Conservation (phyloP, 176 grass and related monocot species). For the Tillandsia fasciculata region DNA sequence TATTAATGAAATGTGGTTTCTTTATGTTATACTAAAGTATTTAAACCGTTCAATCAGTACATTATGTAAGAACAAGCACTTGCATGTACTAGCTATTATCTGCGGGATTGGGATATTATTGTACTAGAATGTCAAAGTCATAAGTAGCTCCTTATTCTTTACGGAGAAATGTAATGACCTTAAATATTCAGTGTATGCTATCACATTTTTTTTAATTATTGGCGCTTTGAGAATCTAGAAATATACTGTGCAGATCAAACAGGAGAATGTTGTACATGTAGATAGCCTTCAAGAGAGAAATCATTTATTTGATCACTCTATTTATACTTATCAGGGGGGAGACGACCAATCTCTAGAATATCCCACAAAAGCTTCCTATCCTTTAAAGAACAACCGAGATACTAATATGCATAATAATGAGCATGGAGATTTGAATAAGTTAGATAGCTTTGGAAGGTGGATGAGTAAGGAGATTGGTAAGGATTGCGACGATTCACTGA, state of each 20-base stretch:
- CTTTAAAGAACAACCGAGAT: background rate
- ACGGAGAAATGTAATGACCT: background rate
- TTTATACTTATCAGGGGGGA: background rate
- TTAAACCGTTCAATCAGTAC: background rate
- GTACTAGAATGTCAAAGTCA: background rate
- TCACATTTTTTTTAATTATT: background rate
- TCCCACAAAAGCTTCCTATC: conserved; percentile 5
- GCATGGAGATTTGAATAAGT: conserved; percentile 50
- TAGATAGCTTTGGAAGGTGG: conserved; percentile 96
- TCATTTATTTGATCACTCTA: background rate
- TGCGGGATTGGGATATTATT: background rate
- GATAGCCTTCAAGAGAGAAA: background rate
- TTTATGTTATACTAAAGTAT: background rate
- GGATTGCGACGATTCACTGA: conserved; percentile 55
- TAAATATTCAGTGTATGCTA: background rate
- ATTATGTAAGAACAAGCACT: background rate
- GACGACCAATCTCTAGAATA: conserved; percentile 6
- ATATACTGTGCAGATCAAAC: conserved; percentile 15
- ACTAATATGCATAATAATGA: conserved; percentile 5
- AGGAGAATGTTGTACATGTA: background rate
- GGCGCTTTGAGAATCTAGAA: background rate
- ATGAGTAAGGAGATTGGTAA: conserved; percentile 66
- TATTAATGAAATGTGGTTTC: background rate
- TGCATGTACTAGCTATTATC: background rate
- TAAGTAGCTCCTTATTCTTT: background rate